Percentiles rank a stretch among this genome's conserved stretches.
These are phyloP conservation scores for Gossypium trilobum DNA, from an alignment of 441 rosid genomes.

Conservation along the genomic window DNA sequence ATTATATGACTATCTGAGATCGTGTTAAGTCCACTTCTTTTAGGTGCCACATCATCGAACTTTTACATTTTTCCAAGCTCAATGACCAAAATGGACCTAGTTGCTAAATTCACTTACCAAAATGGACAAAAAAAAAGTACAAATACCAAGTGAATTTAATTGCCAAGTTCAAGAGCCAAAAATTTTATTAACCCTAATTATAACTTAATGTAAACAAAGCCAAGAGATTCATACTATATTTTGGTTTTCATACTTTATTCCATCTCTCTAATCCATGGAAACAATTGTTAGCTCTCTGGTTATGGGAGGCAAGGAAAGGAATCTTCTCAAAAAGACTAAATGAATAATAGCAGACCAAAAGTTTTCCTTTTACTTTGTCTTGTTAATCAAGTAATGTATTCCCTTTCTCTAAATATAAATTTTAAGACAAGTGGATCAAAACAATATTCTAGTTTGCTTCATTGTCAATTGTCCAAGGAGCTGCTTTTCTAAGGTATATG, in stretches of 20 bases:
- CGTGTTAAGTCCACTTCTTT: no score
- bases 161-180: no score
- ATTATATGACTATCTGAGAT: no score
- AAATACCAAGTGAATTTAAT: no score
- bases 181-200: no score
- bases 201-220: not conserved
- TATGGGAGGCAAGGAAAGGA: slow-evolving; percentile 14
- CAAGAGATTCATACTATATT: not conserved
- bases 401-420: not conserved
- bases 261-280: not conserved
- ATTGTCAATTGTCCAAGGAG: slow-evolving; percentile 12
- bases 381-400: slow-evolving; percentile 33
- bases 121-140: no score
- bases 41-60: no score
- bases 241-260: not conserved
- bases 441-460: slow-evolving; percentile 15
- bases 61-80: no score
- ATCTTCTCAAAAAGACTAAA: not conserved
- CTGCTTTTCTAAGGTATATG: slow-evolving; percentile 15
- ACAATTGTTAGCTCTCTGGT: not conserved
- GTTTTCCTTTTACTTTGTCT: slow-evolving; percentile 12
- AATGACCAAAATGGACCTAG: no score
- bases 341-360: not conserved
- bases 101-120: no score
- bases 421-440: not conserved